phyloP scores from a whole-genome alignment of 441 rosid genomes.

The Kokia cookei region DNA sequence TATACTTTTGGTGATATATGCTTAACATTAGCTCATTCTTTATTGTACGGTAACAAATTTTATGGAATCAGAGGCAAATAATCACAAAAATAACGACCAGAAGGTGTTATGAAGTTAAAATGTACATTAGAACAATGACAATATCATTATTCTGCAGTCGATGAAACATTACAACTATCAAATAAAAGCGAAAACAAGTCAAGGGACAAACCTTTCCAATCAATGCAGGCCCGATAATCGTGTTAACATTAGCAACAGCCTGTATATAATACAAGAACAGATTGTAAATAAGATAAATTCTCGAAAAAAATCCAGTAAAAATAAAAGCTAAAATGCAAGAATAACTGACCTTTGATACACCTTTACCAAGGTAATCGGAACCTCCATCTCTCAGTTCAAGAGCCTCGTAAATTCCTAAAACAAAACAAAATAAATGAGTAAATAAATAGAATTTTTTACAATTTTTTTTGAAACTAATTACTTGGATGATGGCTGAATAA shows the following conservation, averaged over 20 bases:
- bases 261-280: not conserved
- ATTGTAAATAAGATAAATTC: not conserved
- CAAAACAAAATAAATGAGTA: not conserved
- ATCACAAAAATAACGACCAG: too few species aligned
- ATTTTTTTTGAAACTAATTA: not conserved
- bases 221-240: not conserved
- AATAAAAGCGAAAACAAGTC: not conserved
- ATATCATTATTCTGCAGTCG: too few species aligned
- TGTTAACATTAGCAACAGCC: not conserved
- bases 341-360: not conserved
- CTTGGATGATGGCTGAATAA: not conserved
- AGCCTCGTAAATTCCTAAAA: slow-evolving; percentile 22
- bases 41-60: too few species aligned
- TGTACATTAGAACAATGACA: too few species aligned
- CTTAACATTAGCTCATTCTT: too few species aligned
- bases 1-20: too few species aligned
- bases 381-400: not conserved
- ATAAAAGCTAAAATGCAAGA: not conserved
- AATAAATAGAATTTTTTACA: not conserved
- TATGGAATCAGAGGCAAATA: too few species aligned
- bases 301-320: not conserved
- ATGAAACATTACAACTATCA: too few species aligned
- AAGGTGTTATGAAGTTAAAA: too few species aligned
- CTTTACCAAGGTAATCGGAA: not conserved
- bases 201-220: not conserved